Percentiles rank a stretch among this genome's conserved stretches.
Conservation (phyloP, 768 basidiomycete genomes). For the Dacryopinax primogenitus region DNA sequence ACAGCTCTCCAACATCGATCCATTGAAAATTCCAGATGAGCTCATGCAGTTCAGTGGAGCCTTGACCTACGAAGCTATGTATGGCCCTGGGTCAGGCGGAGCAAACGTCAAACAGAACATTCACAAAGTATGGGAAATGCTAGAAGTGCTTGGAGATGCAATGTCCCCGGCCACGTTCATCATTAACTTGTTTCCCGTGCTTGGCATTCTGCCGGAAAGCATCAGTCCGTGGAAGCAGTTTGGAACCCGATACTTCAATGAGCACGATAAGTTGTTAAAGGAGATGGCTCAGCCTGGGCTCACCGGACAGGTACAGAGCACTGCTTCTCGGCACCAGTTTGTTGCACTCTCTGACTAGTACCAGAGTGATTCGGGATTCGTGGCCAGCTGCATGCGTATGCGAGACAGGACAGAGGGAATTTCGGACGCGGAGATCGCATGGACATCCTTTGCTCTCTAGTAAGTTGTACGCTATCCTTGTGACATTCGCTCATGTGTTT, state of each 20-base stretch:
- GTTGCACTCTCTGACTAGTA: background rate
- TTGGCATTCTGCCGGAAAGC: background rate
- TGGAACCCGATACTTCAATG: background rate
- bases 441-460: constrained; percentile 3
- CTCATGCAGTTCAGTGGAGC: background rate
- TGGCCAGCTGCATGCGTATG: background rate
- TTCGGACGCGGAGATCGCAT: background rate
- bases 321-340: background rate
- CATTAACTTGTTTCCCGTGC: background rate
- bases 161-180: background rate
- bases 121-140: background rate
- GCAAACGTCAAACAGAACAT: background rate
- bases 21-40: background rate
- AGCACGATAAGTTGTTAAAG: background rate
- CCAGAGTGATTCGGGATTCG: background rate
- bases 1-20: background rate
- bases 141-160: background rate
- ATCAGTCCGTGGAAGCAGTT: background rate
- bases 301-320: background rate
- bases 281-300: background rate
- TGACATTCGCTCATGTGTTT: background rate
- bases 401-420: background rate
- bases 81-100: background rate
- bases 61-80: background rate
- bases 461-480: background rate